Evolutionary conservation across 345 rosid species (phyloP).

Genomic region (Microcos paniculata): DNA sequence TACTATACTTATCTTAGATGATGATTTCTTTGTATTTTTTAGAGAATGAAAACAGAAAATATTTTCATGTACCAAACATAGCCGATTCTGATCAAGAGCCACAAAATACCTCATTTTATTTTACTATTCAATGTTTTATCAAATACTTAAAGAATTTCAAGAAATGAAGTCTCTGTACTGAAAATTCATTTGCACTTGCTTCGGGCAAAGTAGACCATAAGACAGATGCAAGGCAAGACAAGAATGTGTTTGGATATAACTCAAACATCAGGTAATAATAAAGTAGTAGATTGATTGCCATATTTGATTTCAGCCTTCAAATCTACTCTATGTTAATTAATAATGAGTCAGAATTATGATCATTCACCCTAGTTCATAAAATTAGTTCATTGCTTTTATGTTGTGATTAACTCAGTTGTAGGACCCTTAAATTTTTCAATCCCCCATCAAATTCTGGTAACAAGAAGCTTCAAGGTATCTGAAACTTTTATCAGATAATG

Average conservation of each 20-base stretch:
- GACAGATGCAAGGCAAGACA: background rate
- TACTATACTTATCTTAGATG: too few species aligned
- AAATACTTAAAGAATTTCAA: background rate
- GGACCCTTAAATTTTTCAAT: too few species aligned
- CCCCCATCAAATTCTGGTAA: conserved; percentile 1
- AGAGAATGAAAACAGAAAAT: too few species aligned
- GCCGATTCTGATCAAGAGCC: background rate
- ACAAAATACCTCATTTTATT: too few species aligned
- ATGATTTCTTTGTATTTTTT: too few species aligned
- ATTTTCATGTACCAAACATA: too few species aligned
- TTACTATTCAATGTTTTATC: background rate
- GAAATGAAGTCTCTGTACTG: background rate
- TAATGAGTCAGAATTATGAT: background rate
- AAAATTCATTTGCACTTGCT: background rate
- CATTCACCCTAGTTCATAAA: background rate
- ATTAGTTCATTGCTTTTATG: background rate
- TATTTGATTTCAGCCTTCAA: background rate
- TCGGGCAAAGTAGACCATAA: background rate
- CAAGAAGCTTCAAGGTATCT: background rate
- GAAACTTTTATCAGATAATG: background rate
- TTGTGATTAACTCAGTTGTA: background rate
- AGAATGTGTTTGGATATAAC: background rate
- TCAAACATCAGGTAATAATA: background rate
- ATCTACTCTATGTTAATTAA: background rate
- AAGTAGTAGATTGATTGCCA: background rate